These are phyloP conservation scores for Ophiobolus disseminans DNA, from an alignment of 2,329 filamentous ascomycete genomes.

Conservation along the genomic window DNA sequence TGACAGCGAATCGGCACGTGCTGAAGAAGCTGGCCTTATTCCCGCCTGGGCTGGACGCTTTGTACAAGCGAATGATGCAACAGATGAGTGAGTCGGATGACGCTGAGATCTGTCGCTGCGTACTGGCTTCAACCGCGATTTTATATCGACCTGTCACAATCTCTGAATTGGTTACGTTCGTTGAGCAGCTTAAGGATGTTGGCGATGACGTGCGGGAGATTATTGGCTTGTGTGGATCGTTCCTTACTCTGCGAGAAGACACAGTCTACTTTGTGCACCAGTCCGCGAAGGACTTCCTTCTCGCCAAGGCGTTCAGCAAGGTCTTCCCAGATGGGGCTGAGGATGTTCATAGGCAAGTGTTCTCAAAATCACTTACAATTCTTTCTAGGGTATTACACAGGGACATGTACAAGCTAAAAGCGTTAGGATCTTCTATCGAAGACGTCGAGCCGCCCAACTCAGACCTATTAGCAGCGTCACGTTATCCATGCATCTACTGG, in stretches of 20 bases:
- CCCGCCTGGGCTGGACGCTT: constrained; percentile 45
- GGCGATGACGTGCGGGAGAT: constrained; percentile 23
- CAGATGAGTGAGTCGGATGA: constrained; percentile 40
- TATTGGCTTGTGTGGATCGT: constrained; percentile 22
- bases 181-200: constrained; percentile 15
- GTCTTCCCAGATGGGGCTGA: constrained; percentile 41
- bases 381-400: constrained; percentile 24
- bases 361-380: constrained; percentile 39
- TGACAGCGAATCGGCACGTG: constrained; percentile 19
- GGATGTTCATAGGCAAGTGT: constrained; percentile 20
- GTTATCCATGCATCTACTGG: constrained; percentile 44
- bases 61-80: constrained; percentile 52
- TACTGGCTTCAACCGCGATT: constrained; percentile 45
- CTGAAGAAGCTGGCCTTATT: constrained; percentile 31
- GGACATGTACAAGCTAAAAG: constrained; percentile 32
- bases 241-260: constrained; percentile 9
- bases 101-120: constrained; percentile 37
- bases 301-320: constrained; percentile 15
- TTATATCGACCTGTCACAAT: constrained; percentile 50
- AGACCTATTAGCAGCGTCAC: constrained; percentile 32
- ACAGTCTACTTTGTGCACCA: constrained; percentile 49
- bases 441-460: constrained; percentile 24
- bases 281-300: constrained; percentile 54
- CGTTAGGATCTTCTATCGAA: constrained; percentile 19
- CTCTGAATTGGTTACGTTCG: constrained; percentile 41